A percentile compares a stretch with the other conserved stretches of the same genome.
phyloP scores from a whole-genome alignment of 352 stramenopile species.

The Pythium phragmitis region DNA sequence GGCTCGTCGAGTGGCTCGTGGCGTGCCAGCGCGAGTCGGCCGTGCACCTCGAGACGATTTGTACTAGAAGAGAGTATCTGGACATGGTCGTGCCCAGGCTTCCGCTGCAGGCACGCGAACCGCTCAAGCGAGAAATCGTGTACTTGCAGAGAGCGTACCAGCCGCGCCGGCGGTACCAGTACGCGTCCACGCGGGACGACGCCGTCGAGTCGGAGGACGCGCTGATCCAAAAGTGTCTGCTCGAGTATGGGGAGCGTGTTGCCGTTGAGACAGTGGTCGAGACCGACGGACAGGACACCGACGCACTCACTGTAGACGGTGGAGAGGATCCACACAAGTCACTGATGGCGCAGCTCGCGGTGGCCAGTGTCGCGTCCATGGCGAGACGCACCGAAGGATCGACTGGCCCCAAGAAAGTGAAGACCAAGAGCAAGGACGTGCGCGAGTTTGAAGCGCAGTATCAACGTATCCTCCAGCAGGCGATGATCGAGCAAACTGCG shows the following conservation, averaged over 20 bases:
- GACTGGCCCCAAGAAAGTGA: background rate
- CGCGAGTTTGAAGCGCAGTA: constrained; percentile 67
- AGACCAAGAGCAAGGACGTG: constrained; percentile 25
- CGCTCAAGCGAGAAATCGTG: constrained; percentile 44
- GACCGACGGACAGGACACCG: background rate
- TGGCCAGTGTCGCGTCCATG: constrained; percentile 6
- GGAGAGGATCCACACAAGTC: background rate
- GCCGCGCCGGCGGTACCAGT: constrained; percentile 48
- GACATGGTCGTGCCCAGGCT: constrained; percentile 17
- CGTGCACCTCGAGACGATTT: constrained; percentile 39
- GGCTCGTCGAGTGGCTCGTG: constrained; percentile 57
- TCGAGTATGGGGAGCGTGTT: constrained; percentile 78
- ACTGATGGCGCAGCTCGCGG: constrained; percentile 23
- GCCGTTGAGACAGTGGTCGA: constrained; percentile 14
- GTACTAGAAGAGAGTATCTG: constrained; percentile 33
- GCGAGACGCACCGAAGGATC: background rate
- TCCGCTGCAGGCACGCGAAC: background rate
- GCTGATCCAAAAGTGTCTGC: constrained; percentile 72
- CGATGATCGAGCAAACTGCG: constrained; percentile 45
- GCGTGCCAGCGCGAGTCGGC: constrained; percentile 6
- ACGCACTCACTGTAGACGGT: background rate
- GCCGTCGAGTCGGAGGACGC: constrained; percentile 55
- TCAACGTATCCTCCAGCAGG: constrained; percentile 49
- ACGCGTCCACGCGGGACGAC: constrained; percentile 8
- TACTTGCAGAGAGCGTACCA: constrained; percentile 41